These are phyloP conservation scores for Tolypocladium ovalisporum DNA, from an alignment of 2,329 filamentous ascomycete species.

Conservation along the genomic window DNA sequence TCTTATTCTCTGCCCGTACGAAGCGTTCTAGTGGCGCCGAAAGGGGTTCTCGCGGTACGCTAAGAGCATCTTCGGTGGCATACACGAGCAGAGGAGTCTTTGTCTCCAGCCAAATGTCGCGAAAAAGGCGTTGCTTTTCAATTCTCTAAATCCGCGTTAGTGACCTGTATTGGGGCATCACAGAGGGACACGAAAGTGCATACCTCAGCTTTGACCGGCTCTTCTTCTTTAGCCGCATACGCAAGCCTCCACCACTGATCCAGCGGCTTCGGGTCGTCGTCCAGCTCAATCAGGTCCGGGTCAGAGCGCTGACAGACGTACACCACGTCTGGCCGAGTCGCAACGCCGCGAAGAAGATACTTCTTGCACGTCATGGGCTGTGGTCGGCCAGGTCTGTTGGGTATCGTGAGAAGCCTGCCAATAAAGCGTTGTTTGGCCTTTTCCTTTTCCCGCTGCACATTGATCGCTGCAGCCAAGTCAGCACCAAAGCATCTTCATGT, in stretches of 20 bases:
- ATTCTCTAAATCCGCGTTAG: conserved; percentile 28
- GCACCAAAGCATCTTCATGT: background rate
- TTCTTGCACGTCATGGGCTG: conserved; percentile 30
- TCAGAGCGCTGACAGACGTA: conserved; percentile 38
- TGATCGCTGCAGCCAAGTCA: conserved; percentile 17
- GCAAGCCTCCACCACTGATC: conserved; percentile 49
- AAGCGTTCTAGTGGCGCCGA: conserved; percentile 32
- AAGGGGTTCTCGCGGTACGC: conserved; percentile 21
- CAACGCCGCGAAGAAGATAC: conserved; percentile 41
- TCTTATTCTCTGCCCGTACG: conserved; percentile 38
- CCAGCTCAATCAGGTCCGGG: conserved; percentile 30
- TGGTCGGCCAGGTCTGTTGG: conserved; percentile 23
- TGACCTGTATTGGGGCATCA: background rate
- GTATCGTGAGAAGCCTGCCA: conserved; percentile 26
- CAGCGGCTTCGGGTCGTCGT: conserved; percentile 14
- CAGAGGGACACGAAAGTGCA: conserved; percentile 1
- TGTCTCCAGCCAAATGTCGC: conserved; percentile 35
- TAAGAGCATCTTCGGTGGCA: conserved; percentile 38
- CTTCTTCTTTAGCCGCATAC: conserved; percentile 25
- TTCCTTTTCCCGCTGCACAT: conserved; percentile 18
- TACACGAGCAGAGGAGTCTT: conserved; percentile 40
- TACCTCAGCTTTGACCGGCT: conserved; percentile 40
- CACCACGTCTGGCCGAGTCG: conserved; percentile 31
- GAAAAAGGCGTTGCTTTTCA: conserved; percentile 31
- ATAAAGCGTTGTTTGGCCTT: conserved; percentile 25